Percentiles rank a stretch among this genome's conserved stretches.
phyloP scores from a whole-genome alignment of 495 filamentous ascomycete genomes.

The Neurospora sp. region DNA sequence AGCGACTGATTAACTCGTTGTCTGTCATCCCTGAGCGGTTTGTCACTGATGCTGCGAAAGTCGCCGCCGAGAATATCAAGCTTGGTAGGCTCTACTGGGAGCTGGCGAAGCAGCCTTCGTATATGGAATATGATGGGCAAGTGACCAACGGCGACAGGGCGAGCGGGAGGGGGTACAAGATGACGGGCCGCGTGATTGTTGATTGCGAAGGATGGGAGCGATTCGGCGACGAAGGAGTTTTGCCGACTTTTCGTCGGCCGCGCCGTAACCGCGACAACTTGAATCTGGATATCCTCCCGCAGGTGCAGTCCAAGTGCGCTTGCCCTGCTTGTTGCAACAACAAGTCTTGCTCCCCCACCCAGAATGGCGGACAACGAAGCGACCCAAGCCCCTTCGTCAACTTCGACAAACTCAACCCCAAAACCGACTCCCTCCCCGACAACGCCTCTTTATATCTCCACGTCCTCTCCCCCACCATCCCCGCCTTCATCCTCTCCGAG shows the following conservation, averaged over 20 bases:
- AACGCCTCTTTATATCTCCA: constrained; percentile 22
- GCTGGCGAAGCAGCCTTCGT: constrained; percentile 24
- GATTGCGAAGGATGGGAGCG: constrained; percentile 25
- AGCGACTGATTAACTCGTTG: constrained; percentile 21
- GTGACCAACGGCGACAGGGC: constrained; percentile 6
- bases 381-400: constrained; percentile 17
- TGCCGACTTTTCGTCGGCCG: neutral
- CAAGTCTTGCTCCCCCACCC: neutral
- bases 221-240: constrained; percentile 8
- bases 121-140: constrained; percentile 27
- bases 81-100: constrained; percentile 30
- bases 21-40: constrained; percentile 27
- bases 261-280: neutral
- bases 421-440: constrained; percentile 13
- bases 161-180: constrained; percentile 6
- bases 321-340: constrained; percentile 17
- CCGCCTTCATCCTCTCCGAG: constrained; percentile 28
- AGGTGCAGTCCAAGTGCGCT: constrained; percentile 19
- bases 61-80: constrained; percentile 15
- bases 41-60: constrained; percentile 11
- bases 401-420: constrained; percentile 28
- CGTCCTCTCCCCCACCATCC: constrained; percentile 21
- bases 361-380: neutral
- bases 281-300: constrained; percentile 22
- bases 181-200: constrained; percentile 28